Conservation (phyloP, 1,139 yeast genomes). For the Debaryomyces sp. region DNA sequence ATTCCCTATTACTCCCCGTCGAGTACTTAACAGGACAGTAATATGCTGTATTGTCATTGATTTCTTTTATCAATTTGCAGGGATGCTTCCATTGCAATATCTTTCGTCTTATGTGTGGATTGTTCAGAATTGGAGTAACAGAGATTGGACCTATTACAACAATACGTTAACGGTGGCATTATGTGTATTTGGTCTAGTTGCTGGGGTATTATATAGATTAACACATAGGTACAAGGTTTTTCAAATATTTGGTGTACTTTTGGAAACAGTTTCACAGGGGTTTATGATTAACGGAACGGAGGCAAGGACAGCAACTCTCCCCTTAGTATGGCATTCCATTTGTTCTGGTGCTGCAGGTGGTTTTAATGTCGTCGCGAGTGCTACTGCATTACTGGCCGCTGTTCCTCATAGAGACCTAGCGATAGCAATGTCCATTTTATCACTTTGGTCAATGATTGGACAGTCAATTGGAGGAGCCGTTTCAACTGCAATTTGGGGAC, state of each 20-base stretch:
- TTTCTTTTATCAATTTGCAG: slow-evolving; percentile 28
- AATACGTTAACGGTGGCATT: slow-evolving; percentile 32
- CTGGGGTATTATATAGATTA: slow-evolving; percentile 26
- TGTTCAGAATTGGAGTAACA: slow-evolving; percentile 23
- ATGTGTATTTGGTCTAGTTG: slow-evolving; percentile 31
- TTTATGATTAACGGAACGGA: not conserved
- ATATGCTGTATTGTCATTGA: slow-evolving; percentile 29
- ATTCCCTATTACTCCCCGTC: slow-evolving; percentile 35
- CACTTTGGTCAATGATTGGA: slow-evolving; percentile 44
- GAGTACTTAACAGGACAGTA: slow-evolving; percentile 34
- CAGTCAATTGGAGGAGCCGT: slow-evolving; percentile 46
- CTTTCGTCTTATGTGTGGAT: slow-evolving; percentile 14
- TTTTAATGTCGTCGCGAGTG: not conserved
- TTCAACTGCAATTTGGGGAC: slow-evolving; percentile 52
- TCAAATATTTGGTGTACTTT: slow-evolving; percentile 26
- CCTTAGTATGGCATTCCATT: not conserved
- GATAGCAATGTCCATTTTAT: slow-evolving; percentile 41
- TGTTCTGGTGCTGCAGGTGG: not conserved
- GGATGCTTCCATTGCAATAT: slow-evolving; percentile 12
- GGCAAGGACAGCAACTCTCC: not conserved
- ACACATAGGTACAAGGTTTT: slow-evolving; percentile 30
- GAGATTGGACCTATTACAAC: slow-evolving; percentile 31
- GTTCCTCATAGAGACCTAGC: slow-evolving; percentile 50
- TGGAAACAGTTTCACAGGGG: slow-evolving; percentile 31
- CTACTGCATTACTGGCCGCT: slow-evolving; percentile 32